Base-by-base conservation (phyloP, 192 early-diverging fungal genomes). In the Coemansia sp. region DNA sequence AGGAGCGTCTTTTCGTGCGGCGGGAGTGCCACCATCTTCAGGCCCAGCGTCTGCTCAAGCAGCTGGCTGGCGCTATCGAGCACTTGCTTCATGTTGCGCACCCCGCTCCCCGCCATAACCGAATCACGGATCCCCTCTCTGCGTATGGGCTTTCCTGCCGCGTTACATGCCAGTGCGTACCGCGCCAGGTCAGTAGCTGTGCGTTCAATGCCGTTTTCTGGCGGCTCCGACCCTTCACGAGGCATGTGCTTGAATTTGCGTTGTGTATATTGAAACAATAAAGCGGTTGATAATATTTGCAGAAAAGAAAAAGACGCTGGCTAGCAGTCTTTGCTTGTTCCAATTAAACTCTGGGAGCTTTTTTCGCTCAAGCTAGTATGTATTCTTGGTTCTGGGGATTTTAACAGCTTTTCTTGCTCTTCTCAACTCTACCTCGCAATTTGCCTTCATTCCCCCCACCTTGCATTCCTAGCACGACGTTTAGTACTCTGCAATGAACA, bases 401-500 rank as follows among this genome's bases (percentile, higher is more conserved):
- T n/a, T n/a, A n/a, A n/a, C n/a, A n/a, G n/a, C n/a, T 33, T 55
- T 37, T 43, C 30, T 55, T 10, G 15, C 21, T 31, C 48, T 0
- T 0, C n/a, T 30, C 20, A 29, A 65, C 25, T 59, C 21, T 46
- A 35, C 13, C 34, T 53, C 15, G 18, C 56, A 58, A 33, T 59
- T 58, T 13, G 23, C 23, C 18, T 48, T 20, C n/a, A 40, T 67
- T 60, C 34, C 28, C 42, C 46, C 1, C 18, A 9, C 46, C n/a
- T 15, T 12, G 46, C 46, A 12, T 6, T 37, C 12, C 35, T 37
- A n/a, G 35, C 35, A 37, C 7, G n/a, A 37, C 35, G 35, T 12
- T 12, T n/a, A n/a, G n/a, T n/a, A n/a, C n/a, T 12, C 35, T 25
- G 52, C 35, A 29, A 86, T 86, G 85, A 86, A 86, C 61, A 59